phyloP scores from a whole-genome alignment of 129 eudicot species.

The Chrysanthemum lavandulifolium region DNA sequence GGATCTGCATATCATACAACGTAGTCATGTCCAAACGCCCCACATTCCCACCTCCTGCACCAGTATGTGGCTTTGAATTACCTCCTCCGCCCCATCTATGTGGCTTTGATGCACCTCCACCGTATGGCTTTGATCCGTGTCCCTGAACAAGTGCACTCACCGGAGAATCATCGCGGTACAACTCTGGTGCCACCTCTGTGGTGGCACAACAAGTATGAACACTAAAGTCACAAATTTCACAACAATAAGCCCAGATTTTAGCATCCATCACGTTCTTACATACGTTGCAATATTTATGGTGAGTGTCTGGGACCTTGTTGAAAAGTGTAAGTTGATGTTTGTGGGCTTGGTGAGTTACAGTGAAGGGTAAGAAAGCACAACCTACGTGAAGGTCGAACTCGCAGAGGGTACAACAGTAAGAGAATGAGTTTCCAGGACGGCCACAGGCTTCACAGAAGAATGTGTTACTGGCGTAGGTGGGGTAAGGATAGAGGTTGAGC shows the following conservation, averaged over 20 bases:
- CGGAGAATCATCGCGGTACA: slow-evolving; percentile 40
- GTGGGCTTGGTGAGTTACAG: slow-evolving; percentile 48
- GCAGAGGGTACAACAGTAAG: slow-evolving; percentile 57
- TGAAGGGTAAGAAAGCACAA: slow-evolving; percentile 58
- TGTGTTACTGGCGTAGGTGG: slow-evolving; percentile 58
- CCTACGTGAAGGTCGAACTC: slow-evolving; percentile 64
- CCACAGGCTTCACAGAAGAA: slow-evolving; percentile 68
- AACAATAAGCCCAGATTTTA: slow-evolving; percentile 45
- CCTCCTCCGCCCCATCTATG: too few species aligned
- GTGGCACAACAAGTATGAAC: slow-evolving; percentile 63
- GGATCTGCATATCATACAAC: too few species aligned
- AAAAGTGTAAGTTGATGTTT: slow-evolving; percentile 42
- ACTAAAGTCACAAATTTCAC: slow-evolving; percentile 48
- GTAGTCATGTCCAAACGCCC: too few species aligned
- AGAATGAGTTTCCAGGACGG: slow-evolving; percentile 40
- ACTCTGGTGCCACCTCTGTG: slow-evolving; percentile 58
- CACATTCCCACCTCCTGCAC: too few species aligned
- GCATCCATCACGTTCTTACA: slow-evolving; percentile 39
- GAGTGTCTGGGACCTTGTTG: slow-evolving; percentile 12
- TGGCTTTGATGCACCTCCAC: too few species aligned
- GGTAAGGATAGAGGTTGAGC: slow-evolving; percentile 55
- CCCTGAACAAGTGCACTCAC: too few species aligned
- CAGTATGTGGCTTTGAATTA: too few species aligned
- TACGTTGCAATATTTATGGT: slow-evolving; percentile 36
- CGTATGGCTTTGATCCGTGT: too few species aligned